phyloP scores from a whole-genome alignment of 164 flowering plant species.

The Stephania cephalantha region DNA sequence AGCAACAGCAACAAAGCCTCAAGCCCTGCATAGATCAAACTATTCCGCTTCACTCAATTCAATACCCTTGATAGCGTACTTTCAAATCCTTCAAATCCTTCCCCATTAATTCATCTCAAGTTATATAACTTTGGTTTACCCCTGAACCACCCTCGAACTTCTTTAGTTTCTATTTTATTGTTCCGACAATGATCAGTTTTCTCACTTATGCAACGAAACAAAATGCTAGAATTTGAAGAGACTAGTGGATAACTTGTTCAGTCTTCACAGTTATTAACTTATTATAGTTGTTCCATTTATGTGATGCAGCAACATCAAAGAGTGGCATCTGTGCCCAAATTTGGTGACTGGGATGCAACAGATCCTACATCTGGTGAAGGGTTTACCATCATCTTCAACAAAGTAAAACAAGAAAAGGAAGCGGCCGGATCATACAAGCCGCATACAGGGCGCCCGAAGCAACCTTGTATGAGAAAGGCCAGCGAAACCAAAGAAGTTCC shows the following conservation, averaged over 20 bases:
- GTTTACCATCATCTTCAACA: conserved; percentile 55
- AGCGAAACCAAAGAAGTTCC: conserved; percentile 13
- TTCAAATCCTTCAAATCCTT: no score
- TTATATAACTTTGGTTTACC: no score
- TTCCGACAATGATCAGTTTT: neutral
- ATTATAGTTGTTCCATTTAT: neutral
- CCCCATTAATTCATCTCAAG: no score
- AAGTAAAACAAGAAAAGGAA: conserved; percentile 51
- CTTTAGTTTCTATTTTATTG: neutral
- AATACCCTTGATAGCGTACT: no score
- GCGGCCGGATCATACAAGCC: conserved; percentile 21
- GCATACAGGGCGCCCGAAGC: conserved; percentile 18
- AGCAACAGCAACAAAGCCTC: no score
- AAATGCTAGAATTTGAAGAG: neutral
- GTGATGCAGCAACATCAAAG: conserved; percentile 32
- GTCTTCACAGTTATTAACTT: neutral
- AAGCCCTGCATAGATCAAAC: no score
- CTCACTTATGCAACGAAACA: neutral
- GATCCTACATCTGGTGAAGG: conserved; percentile 64
- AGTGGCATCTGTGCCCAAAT: conserved; percentile 52
- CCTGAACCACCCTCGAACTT: no score
- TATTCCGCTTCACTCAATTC: no score
- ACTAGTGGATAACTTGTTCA: neutral
- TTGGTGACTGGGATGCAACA: conserved; percentile 65
- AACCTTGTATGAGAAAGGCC: conserved; percentile 15